Evolutionary conservation across 176 grass and related monocot species (phyloP), one percentile per base, ranked within the genome.

Genomic region (Aegilops speltoides): DNA sequence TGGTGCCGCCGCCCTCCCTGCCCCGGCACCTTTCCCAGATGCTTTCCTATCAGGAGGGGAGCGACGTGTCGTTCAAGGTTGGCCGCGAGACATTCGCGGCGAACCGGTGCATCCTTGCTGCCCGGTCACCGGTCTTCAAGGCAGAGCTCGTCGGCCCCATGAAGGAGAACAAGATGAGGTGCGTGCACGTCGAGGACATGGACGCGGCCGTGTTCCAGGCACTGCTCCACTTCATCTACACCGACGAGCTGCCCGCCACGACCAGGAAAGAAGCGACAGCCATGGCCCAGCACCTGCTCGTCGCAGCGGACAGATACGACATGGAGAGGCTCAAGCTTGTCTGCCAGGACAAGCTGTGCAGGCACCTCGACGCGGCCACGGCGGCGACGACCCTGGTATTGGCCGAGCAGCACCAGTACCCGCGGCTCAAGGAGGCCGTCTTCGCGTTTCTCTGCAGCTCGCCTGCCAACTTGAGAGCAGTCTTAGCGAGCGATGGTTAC

Each of bases 191-290:
- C 6, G 65, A 83, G 15, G 79, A 87, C 54, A 91, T 91, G 50
- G 48, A 83, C 0, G 46, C 46, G 2, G 10, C 0, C 16, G 64
- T 80, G 10, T 91, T 91, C 28, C 11, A 29, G 31, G 84, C 80
- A 19, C 5, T 90, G 64, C 89, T 90, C 8, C 79, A 84, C 60
- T 90, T 90, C 68, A 76, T 90, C 1, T 90, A 90, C 64, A 74
- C 68, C 12, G 82, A 90, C 52, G 36, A 59, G 20, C 57, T 90
- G 25, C 78, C 88, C 3, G n/a, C 28, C 9, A 25, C 67, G 54
- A 29, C 26, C 11, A 33, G 81, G 9, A 63, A 74, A 20, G 72
- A 37, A 12, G 48, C 0, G 28, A 22, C 19, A 0, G 7, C 45
- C 4, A 79, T 85, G 81, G 64, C 81, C 12, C 89, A 85, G 29